Percentiles rank a stretch among this genome's conserved stretches.
Conservation (phyloP, 768 basidiomycete species). For the Russula earlei region DNA sequence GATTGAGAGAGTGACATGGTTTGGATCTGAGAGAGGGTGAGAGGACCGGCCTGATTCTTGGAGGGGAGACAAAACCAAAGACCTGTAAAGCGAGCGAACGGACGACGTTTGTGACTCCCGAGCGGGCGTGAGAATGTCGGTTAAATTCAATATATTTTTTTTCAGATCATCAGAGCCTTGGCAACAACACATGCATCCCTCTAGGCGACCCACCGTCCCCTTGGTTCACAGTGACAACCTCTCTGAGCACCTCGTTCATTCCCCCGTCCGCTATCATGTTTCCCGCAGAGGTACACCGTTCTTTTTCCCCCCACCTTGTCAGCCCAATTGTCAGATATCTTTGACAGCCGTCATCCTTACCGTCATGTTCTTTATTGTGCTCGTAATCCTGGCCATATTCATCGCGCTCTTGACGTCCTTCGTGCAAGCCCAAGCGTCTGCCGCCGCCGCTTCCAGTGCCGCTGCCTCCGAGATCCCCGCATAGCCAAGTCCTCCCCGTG, state of each 20-base stretch:
- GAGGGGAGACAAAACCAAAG: background rate
- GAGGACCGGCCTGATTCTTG: slow-evolving; percentile 20
- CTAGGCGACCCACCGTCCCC: background rate
- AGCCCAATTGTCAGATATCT: background rate
- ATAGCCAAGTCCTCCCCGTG: background rate
- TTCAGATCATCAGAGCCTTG: too few relatives aligned
- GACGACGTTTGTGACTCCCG: background rate
- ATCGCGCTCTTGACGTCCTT: slow-evolving; percentile 19
- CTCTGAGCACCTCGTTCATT: background rate
- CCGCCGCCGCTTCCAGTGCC: slow-evolving; percentile 12
- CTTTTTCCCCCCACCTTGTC: background rate
- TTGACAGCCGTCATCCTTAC: slow-evolving; percentile 12
- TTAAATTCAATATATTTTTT: too few relatives aligned
- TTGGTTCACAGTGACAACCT: background rate
- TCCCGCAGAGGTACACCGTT: slow-evolving; percentile 5
- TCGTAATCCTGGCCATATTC: slow-evolving; percentile 7
- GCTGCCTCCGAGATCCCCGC: background rate
- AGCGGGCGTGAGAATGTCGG: background rate
- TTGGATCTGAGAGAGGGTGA: background rate
- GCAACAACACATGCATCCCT: background rate
- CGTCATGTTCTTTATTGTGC: background rate
- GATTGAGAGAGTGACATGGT: slow-evolving; percentile 18
- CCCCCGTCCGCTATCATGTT: background rate
- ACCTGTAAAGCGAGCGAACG: background rate
- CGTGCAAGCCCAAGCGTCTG: slow-evolving; percentile 10